Evolutionary conservation across 106 monocot genomes (phyloP).

Genomic region (Platanthera guangdongensis): DNA sequence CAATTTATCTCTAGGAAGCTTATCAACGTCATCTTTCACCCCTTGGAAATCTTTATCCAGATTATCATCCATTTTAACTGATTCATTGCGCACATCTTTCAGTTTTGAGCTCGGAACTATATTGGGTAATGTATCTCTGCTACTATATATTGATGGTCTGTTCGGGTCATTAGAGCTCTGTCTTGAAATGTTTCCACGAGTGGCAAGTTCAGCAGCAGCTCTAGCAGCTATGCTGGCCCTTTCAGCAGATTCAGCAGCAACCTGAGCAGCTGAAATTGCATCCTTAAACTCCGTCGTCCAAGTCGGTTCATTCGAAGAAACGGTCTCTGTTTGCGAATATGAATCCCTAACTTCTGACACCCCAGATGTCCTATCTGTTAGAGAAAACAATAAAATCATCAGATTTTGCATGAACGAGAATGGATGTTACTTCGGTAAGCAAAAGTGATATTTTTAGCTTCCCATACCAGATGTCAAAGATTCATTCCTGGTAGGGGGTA

Average conservation of each 20-base stretch:
- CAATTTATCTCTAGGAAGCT: conserved; percentile 15
- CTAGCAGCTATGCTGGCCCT: conserved; percentile 80
- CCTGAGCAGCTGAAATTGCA: conserved; percentile 81
- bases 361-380: conserved; percentile 17
- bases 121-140: conserved; percentile 8
- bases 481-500: conserved; percentile 12
- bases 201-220: conserved; percentile 84
- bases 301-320: conserved; percentile 20
- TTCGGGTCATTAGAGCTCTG: conserved; percentile 16
- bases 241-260: conserved; percentile 94
- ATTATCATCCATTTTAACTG: background rate
- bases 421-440: too few species aligned
- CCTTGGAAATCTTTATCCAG: conserved; percentile 2
- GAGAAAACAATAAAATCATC: background rate
- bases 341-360: conserved; percentile 9
- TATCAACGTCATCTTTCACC: conserved; percentile 7
- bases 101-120: conserved; percentile 3
- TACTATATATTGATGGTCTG: conserved; percentile 13
- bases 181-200: conserved; percentile 20
- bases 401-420: background rate
- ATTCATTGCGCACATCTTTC: conserved; percentile 3
- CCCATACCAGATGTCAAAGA: conserved; percentile 21
- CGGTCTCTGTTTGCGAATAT: conserved; percentile 11
- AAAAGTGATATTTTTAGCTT: background rate
- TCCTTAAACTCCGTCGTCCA: conserved; percentile 70